Conservation (phyloP, 2,329 filamentous ascomycete species). For the Xylaria sp. region DNA sequence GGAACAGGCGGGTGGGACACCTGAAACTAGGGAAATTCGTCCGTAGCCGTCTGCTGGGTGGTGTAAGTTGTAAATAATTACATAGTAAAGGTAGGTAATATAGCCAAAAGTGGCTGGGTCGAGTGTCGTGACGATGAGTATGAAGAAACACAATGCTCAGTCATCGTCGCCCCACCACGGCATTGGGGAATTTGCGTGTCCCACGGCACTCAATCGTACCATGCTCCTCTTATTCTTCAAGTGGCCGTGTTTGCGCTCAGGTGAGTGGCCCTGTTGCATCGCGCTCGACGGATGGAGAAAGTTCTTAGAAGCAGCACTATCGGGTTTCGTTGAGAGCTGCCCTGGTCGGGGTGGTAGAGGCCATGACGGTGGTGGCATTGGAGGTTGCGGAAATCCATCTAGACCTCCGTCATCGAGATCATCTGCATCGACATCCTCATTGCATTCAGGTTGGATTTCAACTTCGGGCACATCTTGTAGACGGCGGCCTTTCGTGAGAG, state of each 20-base stretch:
- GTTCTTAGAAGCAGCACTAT: constrained; percentile 1
- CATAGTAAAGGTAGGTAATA: constrained; percentile 18
- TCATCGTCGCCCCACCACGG: constrained; percentile 59
- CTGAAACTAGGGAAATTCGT: constrained; percentile 8
- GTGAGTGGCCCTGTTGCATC: constrained; percentile 33
- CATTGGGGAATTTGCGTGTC: constrained; percentile 47
- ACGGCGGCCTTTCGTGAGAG: constrained; percentile 20
- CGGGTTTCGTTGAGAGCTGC: constrained; percentile 5
- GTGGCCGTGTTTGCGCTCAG: constrained; percentile 20
- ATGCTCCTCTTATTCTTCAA: constrained; percentile 52
- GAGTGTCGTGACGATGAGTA: constrained; percentile 4
- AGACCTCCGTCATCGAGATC: constrained; percentile 28
- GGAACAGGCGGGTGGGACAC: neutral
- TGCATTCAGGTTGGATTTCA: constrained; percentile 21
- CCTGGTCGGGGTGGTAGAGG: constrained; percentile 34
- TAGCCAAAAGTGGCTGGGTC: neutral
- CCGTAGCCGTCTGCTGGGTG: neutral
- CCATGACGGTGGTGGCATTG: constrained; percentile 35
- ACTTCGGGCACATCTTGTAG: constrained; percentile 39
- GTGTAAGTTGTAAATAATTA: constrained; percentile 8
- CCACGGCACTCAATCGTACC: constrained; percentile 57
- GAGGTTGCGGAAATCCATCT: constrained; percentile 31
- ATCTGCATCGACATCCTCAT: constrained; percentile 30
- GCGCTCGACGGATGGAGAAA: constrained; percentile 40
- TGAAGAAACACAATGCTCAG: constrained; percentile 33